Percentiles rank a stretch among this genome's conserved stretches.
Evolutionary conservation across 768 basidiomycete genomes (phyloP).

Genomic region (Xerocomus brunneocitrinus): DNA sequence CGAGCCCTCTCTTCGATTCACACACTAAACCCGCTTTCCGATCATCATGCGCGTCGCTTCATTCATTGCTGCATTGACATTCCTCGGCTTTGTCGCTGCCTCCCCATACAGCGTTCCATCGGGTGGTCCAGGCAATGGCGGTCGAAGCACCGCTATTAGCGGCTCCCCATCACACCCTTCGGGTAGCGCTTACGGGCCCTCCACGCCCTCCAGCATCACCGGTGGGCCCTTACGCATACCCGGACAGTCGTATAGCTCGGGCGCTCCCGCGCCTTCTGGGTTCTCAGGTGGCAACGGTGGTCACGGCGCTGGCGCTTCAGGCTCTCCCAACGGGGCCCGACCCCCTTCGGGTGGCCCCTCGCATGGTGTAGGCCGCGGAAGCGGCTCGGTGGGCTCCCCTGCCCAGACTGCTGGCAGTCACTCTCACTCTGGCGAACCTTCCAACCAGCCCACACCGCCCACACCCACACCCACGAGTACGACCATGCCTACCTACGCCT

Average conservation of each 20-base stretch:
- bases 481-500: neutral
- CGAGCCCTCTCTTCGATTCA: neutral
- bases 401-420: neutral
- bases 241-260: neutral
- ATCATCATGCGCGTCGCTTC: constrained; percentile 10
- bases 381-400: neutral
- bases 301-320: neutral
- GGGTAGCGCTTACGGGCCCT: neutral
- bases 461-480: neutral
- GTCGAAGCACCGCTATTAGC: neutral
- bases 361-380: neutral
- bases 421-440: neutral
- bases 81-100: constrained; percentile 8
- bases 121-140: neutral
- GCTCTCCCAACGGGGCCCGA: neutral
- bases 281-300: neutral
- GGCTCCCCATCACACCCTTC: neutral
- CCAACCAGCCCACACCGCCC: neutral
- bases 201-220: neutral
- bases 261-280: neutral
- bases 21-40: neutral
- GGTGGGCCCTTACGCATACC: neutral
- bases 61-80: neutral
- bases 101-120: neutral
- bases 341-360: neutral